These are phyloP conservation scores for Nicotiana otophora DNA, from an alignment of 257 asterid genomes.

Conservation along the genomic window DNA sequence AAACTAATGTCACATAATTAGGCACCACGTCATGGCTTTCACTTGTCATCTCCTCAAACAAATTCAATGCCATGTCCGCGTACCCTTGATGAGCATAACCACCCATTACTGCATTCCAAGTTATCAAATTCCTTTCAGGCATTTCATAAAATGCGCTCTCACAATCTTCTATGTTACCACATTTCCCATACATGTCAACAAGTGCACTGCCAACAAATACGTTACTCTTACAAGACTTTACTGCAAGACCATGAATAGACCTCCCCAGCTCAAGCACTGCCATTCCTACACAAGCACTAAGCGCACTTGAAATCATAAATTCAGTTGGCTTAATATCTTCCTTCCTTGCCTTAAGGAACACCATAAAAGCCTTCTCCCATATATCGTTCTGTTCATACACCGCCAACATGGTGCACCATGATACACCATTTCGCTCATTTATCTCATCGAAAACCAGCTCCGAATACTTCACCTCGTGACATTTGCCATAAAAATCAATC, in stretches of 20 bases:
- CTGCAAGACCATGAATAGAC: conserved; percentile 63
- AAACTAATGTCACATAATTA: conserved; percentile 71
- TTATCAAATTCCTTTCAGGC: conserved; percentile 56
- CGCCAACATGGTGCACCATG: conserved; percentile 87
- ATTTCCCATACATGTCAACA: conserved; percentile 89
- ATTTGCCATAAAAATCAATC: conserved; percentile 80
- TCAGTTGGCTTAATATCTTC: conserved; percentile 49
- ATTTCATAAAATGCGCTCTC: conserved; percentile 43
- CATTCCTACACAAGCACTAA: conserved; percentile 79
- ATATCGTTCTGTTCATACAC: conserved; percentile 66
- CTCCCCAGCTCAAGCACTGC: conserved; percentile 79
- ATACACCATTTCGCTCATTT: conserved; percentile 47
- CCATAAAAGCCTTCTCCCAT: conserved; percentile 57
- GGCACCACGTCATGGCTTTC: conserved; percentile 32
- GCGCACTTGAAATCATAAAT: conserved; percentile 70
- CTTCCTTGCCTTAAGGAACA: conserved; percentile 46
- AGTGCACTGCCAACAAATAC: conserved; percentile 80
- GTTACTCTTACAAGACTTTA: conserved; percentile 58
- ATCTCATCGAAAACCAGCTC: conserved; percentile 49
- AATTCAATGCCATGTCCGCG: conserved; percentile 54
- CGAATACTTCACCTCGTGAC: conserved; percentile 39
- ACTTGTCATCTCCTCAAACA: conserved; percentile 50
- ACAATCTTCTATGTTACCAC: conserved; percentile 70
- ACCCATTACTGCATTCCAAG: conserved; percentile 84
- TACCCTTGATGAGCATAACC: conserved; percentile 83